phyloP scores from a whole-genome alignment of 345 rosid species.

The Citrus australasica region DNA sequence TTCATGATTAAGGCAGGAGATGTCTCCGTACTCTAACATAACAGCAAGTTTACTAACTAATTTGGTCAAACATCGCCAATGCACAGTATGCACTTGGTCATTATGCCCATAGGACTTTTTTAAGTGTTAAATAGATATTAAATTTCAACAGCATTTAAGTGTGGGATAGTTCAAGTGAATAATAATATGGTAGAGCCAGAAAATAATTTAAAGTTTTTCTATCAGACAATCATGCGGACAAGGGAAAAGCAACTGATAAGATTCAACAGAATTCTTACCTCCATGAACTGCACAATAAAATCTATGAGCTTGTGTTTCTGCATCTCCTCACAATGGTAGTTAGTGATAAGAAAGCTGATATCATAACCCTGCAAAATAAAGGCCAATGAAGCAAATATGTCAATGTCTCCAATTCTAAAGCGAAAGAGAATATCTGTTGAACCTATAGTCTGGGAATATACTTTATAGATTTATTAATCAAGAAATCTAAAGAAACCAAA shows the following conservation, averaged over 20 bases:
- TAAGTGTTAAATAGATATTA: neutral
- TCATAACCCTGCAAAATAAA: slow-evolving; percentile 78
- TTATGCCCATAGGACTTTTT: neutral
- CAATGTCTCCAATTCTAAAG: neutral
- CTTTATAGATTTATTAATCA: neutral
- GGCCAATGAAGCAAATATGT: slow-evolving; percentile 2
- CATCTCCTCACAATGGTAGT: slow-evolving; percentile 98
- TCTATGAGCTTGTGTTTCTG: slow-evolving; percentile 94
- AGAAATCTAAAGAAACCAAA: neutral
- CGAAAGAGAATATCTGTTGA: neutral
- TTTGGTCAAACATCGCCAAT: neutral
- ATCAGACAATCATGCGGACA: neutral
- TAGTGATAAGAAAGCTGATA: slow-evolving; percentile 93
- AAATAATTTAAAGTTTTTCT: neutral
- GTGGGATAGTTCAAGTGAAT: neutral
- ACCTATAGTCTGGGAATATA: neutral
- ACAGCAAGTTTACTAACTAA: neutral
- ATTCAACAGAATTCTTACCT: slow-evolving; percentile 54
- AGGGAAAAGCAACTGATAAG: neutral
- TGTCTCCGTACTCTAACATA: neutral
- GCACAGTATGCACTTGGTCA: neutral
- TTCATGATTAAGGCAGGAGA: neutral
- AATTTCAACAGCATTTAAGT: neutral
- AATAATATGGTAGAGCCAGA: neutral
- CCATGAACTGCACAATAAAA: slow-evolving; percentile 97